Conservation (phyloP, 352 stramenopile genomes). For the Globisporangium sylvaticum region DNA sequence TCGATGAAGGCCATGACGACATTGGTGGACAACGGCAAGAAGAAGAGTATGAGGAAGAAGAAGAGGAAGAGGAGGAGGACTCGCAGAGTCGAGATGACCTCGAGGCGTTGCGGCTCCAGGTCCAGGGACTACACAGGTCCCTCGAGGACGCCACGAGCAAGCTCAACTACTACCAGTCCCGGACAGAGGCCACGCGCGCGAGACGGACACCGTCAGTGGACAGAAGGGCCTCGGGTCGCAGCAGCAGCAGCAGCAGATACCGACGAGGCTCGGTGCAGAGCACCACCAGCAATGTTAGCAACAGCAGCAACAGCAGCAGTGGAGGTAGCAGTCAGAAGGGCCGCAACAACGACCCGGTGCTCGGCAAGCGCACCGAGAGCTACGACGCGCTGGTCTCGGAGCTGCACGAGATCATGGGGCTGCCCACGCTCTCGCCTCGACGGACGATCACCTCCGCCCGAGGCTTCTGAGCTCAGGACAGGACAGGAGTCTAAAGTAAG, state of each 20-base stretch:
- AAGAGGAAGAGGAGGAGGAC: slow-evolving; percentile 1
- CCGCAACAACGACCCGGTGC: slow-evolving; percentile 24
- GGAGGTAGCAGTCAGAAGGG: not conserved
- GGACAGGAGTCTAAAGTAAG: not conserved
- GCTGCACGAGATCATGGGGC: slow-evolving; percentile 73
- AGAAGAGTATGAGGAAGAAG: slow-evolving; percentile 1
- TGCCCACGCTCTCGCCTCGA: slow-evolving; percentile 24
- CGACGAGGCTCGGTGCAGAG: slow-evolving; percentile 5
- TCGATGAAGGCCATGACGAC: slow-evolving; percentile 20
- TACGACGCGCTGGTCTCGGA: slow-evolving; percentile 58
- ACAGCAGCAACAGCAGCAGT: not conserved
- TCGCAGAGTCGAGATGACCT: slow-evolving; percentile 36
- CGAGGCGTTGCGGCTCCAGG: slow-evolving; percentile 35
- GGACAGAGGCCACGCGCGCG: not conserved
- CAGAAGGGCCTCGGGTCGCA: not conserved
- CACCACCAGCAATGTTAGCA: slow-evolving; percentile 10
- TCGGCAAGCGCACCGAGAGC: slow-evolving; percentile 27
- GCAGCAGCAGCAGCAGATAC: not conserved
- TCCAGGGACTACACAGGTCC: slow-evolving; percentile 45
- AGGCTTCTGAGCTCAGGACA: not conserved
- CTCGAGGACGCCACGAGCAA: slow-evolving; percentile 52
- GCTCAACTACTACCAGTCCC: slow-evolving; percentile 30
- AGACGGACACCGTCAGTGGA: not conserved
- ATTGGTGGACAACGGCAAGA: not conserved
- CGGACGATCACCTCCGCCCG: not conserved